Evolutionary conservation across 306 rosid species (phyloP).

Genomic region (Quercus rubra): DNA sequence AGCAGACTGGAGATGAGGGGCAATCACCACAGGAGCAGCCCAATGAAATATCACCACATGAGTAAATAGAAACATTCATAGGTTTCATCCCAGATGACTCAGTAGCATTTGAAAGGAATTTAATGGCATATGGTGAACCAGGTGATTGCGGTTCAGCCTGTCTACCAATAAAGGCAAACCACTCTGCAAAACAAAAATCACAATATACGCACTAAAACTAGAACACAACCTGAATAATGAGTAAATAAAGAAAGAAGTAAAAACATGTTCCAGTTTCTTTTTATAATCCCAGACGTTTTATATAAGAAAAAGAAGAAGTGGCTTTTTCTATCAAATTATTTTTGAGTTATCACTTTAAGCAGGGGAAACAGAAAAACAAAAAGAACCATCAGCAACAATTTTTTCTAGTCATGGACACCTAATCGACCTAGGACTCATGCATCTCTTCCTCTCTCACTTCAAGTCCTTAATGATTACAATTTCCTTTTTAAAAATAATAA

Average conservation of each 20-base stretch:
- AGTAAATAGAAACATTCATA: slow-evolving; percentile 90
- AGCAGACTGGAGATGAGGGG: slow-evolving; percentile 76
- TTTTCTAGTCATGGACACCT: neutral
- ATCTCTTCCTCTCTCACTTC: neutral
- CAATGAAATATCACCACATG: slow-evolving; percentile 83
- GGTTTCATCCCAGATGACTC: slow-evolving; percentile 74
- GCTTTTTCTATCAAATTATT: neutral
- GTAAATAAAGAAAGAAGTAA: neutral
- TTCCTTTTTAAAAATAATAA: too few relatives aligned
- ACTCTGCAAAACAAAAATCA: slow-evolving; percentile 60
- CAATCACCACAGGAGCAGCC: slow-evolving; percentile 99
- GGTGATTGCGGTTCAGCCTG: slow-evolving; percentile 45
- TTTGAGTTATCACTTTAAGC: neutral
- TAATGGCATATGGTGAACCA: slow-evolving; percentile 90
- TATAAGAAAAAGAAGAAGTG: neutral
- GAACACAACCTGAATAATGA: neutral
- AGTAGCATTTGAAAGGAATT: slow-evolving; percentile 47
- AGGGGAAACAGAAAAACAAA: neutral
- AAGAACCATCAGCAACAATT: neutral
- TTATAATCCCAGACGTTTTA: neutral
- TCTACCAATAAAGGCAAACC: slow-evolving; percentile 87
- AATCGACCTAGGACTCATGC: neutral
- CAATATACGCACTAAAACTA: slow-evolving; percentile 21
- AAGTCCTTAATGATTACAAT: too few relatives aligned
- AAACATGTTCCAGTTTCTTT: neutral